Percentiles rank a stretch among this genome's conserved stretches.
phyloP scores from a whole-genome alignment of 768 basidiomycete genomes.

The Boletus reticuloceps region DNA sequence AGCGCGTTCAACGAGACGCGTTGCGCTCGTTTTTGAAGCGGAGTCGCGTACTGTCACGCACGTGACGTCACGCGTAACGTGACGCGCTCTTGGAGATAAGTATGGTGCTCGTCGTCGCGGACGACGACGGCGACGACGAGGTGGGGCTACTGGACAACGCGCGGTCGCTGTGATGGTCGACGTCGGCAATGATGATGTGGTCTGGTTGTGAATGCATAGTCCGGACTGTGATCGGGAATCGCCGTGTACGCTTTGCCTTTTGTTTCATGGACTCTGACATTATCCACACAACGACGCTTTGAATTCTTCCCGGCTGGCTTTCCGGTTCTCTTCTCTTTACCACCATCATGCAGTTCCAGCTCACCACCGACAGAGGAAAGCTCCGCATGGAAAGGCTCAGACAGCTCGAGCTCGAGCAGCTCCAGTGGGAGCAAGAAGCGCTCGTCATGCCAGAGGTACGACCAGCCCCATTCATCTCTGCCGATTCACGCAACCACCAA shows the following conservation, averaged over 20 bases:
- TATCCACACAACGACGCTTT: too few species aligned
- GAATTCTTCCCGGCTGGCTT: slow-evolving; percentile 2
- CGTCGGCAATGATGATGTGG: not conserved
- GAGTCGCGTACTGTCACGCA: slow-evolving; percentile 33
- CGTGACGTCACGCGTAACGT: slow-evolving; percentile 27
- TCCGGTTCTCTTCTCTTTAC: not conserved
- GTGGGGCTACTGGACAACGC: not conserved
- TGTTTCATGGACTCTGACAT: not conserved
- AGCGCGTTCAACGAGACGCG: slow-evolving; percentile 30
- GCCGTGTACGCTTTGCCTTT: slow-evolving; percentile 2
- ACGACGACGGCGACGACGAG: slow-evolving; percentile 2
- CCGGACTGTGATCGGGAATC: slow-evolving; percentile 10
- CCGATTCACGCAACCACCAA: slow-evolving; percentile 11
- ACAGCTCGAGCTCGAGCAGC: slow-evolving; percentile 53
- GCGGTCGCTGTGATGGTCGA: not conserved
- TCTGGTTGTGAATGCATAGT: slow-evolving; percentile 2
- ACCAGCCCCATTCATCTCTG: not conserved
- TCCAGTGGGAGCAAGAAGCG: slow-evolving; percentile 52
- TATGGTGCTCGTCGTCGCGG: not conserved
- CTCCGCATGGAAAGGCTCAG: slow-evolving; percentile 45
- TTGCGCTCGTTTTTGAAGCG: slow-evolving; percentile 31
- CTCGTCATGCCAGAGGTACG: slow-evolving; percentile 56
- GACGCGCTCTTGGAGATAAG: slow-evolving; percentile 5
- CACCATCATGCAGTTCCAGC: slow-evolving; percentile 14
- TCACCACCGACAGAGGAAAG: slow-evolving; percentile 42